phyloP scores from a whole-genome alignment of 352 stramenopile genomes.

The Phytophthora citricola region DNA sequence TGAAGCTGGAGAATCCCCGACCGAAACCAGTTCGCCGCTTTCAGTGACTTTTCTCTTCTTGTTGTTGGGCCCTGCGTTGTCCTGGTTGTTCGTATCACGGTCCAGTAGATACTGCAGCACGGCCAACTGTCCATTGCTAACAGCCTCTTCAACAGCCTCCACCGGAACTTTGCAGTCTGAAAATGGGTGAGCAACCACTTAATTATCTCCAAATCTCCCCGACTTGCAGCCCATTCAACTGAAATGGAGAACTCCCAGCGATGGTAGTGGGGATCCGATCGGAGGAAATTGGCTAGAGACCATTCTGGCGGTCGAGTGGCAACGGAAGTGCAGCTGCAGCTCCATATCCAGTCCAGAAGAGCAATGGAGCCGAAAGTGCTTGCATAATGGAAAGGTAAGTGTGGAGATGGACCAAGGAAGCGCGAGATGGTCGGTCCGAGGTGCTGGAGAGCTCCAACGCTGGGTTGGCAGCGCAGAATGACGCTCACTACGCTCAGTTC shows the following conservation, averaged over 20 bases:
- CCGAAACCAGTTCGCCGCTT: too few species aligned
- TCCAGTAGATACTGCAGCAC: neutral
- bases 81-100: too few species aligned
- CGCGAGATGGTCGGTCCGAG: neutral
- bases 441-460: neutral
- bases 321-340: neutral
- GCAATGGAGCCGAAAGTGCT: neutral
- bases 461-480: neutral
- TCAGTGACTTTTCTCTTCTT: too few species aligned
- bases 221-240: neutral
- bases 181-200: neutral
- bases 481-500: too few species aligned
- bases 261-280: neutral
- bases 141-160: neutral
- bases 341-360: neutral
- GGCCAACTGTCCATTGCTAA: neutral
- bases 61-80: too few species aligned
- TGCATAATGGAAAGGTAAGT: neutral
- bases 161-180: neutral
- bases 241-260: neutral
- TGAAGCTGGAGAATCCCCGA: too few species aligned
- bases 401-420: neutral
- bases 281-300: slow-evolving; percentile 5
- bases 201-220: neutral
- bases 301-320: neutral